These are phyloP conservation scores for Orbilia oligospora DNA, from an alignment of 2,329 filamentous ascomycete species.

Conservation along the genomic window DNA sequence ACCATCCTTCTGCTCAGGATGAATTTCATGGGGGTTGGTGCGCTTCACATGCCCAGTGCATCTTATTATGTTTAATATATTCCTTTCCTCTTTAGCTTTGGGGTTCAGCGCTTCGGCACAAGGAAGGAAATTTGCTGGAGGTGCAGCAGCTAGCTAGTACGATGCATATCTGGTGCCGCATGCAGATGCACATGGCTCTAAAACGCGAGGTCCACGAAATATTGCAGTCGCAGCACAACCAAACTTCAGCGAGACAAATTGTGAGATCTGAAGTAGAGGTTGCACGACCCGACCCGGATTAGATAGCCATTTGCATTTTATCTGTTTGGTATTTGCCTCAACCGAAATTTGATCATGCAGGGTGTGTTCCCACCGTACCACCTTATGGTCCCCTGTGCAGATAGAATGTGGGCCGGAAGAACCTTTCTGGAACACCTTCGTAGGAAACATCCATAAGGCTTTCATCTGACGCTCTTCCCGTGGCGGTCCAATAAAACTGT, in stretches of 20 bases:
- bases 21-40: constrained; percentile 41
- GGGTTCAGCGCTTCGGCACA: constrained; percentile 49
- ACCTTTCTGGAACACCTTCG: constrained; percentile 58
- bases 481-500: constrained; percentile 35
- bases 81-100: constrained; percentile 1
- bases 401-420: constrained; percentile 53
- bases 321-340: constrained; percentile 60
- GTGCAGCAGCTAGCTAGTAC: constrained; percentile 49
- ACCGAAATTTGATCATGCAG: constrained; percentile 61
- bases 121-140: constrained; percentile 34
- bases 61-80: constrained; percentile 23
- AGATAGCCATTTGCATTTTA: constrained; percentile 57
- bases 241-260: constrained; percentile 33
- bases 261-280: constrained; percentile 36
- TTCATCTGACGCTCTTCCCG: constrained; percentile 32
- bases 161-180: constrained; percentile 35
- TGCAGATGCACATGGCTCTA: constrained; percentile 46
- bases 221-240: constrained; percentile 30
- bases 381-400: constrained; percentile 25
- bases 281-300: constrained; percentile 55
- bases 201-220: constrained; percentile 36
- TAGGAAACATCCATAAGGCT: constrained; percentile 34
- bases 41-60: constrained; percentile 30
- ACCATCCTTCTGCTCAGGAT: constrained; percentile 23
- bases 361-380: constrained; percentile 37